phyloP scores from a whole-genome alignment of 331 rosid species.

The Rhamnella rubrinervis region DNA sequence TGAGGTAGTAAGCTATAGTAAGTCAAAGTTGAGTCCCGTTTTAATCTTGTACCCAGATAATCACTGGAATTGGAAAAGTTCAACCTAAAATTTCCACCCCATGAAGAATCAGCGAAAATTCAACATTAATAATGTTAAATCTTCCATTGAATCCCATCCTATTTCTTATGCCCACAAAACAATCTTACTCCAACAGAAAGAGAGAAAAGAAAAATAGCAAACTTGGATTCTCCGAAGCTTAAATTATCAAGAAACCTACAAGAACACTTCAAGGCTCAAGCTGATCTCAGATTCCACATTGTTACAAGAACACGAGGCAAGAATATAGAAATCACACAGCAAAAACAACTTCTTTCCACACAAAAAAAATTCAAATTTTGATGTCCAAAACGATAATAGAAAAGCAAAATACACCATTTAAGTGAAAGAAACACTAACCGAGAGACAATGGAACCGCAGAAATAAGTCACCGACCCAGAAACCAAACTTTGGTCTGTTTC shows the following conservation, averaged over 20 bases:
- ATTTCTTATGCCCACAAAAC: not conserved
- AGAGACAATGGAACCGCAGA: constrained; percentile 37
- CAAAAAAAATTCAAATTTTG: not conserved
- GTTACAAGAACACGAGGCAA: not conserved
- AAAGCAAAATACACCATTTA: constrained; percentile 9
- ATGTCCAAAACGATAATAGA: not conserved
- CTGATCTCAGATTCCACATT: not conserved
- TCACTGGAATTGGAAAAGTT: not conserved
- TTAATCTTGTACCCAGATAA: not conserved
- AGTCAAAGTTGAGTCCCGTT: constrained; percentile 1
- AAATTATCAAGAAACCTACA: not conserved
- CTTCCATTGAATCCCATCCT: not conserved
- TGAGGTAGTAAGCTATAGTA: not conserved
- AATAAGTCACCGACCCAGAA: constrained; percentile 31
- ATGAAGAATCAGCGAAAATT: not conserved
- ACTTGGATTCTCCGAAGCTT: not conserved
- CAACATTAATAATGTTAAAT: not conserved
- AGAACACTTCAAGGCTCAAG: not conserved
- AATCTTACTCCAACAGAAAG: not conserved
- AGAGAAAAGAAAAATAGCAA: not conserved
- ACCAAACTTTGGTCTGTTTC: constrained; percentile 32
- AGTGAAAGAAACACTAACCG: constrained; percentile 21
- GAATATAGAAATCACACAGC: not conserved
- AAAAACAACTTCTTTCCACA: not conserved
- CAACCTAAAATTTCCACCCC: not conserved